A percentile compares a stretch with the other conserved stretches of the same genome.
These are phyloP conservation scores for Entomortierella parvispora DNA, from an alignment of 192 early-diverging fungal genomes.

Conservation along the genomic window DNA sequence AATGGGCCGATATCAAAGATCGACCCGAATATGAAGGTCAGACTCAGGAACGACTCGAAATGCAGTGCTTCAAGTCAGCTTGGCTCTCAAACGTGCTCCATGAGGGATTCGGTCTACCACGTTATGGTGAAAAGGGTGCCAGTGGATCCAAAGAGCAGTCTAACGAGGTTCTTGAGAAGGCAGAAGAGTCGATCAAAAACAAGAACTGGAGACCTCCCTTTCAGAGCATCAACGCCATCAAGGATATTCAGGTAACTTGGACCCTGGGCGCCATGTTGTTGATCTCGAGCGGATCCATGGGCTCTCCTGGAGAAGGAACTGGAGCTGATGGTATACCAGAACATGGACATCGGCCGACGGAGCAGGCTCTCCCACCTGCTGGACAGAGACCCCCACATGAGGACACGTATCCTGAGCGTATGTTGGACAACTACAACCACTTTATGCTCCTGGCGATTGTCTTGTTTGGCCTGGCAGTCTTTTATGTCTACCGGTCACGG, in stretches of 20 bases:
- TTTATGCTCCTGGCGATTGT: slow-evolving; percentile 40
- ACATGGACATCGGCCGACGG: slow-evolving; percentile 6
- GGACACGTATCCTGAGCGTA: slow-evolving; percentile 38
- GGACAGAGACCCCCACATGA: slow-evolving; percentile 38
- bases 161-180: slow-evolving; percentile 51
- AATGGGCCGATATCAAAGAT: slow-evolving; percentile 72
- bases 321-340: neutral
- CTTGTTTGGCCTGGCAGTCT: slow-evolving; percentile 28
- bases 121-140: slow-evolving; percentile 51
- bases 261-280: slow-evolving; percentile 83
- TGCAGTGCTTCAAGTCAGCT: slow-evolving; percentile 96
- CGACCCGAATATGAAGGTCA: slow-evolving; percentile 56
- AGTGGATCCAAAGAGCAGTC: slow-evolving; percentile 41
- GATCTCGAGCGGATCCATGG: slow-evolving; percentile 41
- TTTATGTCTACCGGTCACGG: slow-evolving; percentile 35
- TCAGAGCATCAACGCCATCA: slow-evolving; percentile 81
- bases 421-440: slow-evolving; percentile 49
- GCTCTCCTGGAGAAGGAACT: neutral
- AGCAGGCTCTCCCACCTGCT: slow-evolving; percentile 30
- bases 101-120: slow-evolving; percentile 88
- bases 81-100: slow-evolving; percentile 95
- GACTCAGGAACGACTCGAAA: slow-evolving; percentile 67
- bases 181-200: slow-evolving; percentile 53
- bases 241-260: slow-evolving; percentile 87
- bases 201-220: slow-evolving; percentile 69